A percentile compares a stretch with the other conserved stretches of the same genome.
These are phyloP conservation scores for Hamamelis virginiana DNA, from an alignment of 164 flowering plant species.

Conservation along the genomic window DNA sequence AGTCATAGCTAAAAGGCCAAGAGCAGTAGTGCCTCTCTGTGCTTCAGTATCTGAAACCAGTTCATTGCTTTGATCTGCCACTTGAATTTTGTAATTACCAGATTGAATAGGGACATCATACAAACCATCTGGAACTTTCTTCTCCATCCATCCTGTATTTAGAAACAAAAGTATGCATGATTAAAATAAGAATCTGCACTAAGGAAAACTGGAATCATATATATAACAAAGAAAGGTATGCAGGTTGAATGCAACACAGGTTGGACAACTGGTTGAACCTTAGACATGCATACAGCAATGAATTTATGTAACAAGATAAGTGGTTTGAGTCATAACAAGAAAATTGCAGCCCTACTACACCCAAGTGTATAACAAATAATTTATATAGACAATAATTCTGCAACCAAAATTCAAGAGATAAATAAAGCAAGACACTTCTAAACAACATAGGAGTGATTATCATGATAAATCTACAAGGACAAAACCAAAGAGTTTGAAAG, in stretches of 20 bases:
- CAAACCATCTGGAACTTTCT: constrained; percentile 31
- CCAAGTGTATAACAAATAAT: background rate
- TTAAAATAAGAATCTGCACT: background rate
- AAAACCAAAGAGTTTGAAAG: background rate
- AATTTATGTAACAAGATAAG: background rate
- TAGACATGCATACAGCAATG: background rate
- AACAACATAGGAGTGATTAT: background rate
- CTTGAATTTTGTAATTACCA: constrained; percentile 29
- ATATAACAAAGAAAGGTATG: background rate
- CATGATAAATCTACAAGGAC: background rate
- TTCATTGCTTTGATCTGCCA: constrained; percentile 27
- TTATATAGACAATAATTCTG: background rate
- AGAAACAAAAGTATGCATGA: background rate
- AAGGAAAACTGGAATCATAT: background rate
- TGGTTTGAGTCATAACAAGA: background rate
- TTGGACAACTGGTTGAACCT: background rate
- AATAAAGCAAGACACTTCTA: background rate
- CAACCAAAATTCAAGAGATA: background rate
- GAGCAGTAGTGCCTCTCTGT: constrained; percentile 50
- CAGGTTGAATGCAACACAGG: background rate
- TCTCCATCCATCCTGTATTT: constrained; percentile 39
- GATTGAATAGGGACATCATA: constrained; percentile 56
- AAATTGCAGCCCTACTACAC: background rate
- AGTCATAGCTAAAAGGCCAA: constrained; percentile 69
- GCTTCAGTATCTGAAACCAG: constrained; percentile 28